Evolutionary conservation across 148 eudicot genomes (phyloP).

Genomic region (Spergularia bocconei): DNA sequence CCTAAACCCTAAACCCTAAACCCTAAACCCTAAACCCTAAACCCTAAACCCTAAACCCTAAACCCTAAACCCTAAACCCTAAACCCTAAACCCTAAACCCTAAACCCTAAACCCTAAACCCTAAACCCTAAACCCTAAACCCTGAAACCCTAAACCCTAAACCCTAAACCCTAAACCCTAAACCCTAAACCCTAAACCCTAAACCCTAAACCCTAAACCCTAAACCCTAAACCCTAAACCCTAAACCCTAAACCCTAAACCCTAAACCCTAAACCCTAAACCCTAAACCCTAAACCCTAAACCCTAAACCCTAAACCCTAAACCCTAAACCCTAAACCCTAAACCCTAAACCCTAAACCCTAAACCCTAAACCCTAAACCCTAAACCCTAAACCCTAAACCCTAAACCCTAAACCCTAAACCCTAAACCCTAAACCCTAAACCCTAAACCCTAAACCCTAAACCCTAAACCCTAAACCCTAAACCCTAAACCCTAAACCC

Average conservation of each 20-base stretch:
- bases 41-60: constrained; percentile 26
- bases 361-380: constrained; percentile 16
- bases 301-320: constrained; percentile 26
- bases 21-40: constrained; percentile 26
- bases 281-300: constrained; percentile 35
- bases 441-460: constrained; percentile 22
- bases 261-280: constrained; percentile 36
- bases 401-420: constrained; percentile 17
- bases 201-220: constrained; percentile 25
- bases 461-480: constrained; percentile 22
- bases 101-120: constrained; percentile 24
- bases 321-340: constrained; percentile 19
- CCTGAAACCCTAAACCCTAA: constrained; percentile 31
- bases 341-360: constrained; percentile 16
- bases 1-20: constrained; percentile 25
- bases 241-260: constrained; percentile 24
- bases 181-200: constrained; percentile 25
- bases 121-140: constrained; percentile 26
- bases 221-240: constrained; percentile 21
- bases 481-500: constrained; percentile 25
- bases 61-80: constrained; percentile 28
- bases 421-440: constrained; percentile 21
- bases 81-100: constrained; percentile 28
- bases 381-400: constrained; percentile 22
- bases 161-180: constrained; percentile 24